phyloP scores from a whole-genome alignment of 768 basidiomycete species.

The Agaricus sinodeliciosus region DNA sequence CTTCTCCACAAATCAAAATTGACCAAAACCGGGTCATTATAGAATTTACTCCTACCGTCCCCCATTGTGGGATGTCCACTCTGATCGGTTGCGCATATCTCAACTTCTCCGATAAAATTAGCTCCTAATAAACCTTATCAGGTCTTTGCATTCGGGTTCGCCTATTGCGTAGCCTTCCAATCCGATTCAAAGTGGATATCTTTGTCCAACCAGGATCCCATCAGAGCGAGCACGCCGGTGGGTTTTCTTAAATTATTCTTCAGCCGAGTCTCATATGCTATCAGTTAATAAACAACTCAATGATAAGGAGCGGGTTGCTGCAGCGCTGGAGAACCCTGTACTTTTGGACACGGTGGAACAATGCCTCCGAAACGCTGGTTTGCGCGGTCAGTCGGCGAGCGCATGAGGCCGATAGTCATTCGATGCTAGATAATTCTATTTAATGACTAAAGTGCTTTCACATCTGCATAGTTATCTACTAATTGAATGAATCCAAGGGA shows the following conservation, averaged over 20 bases:
- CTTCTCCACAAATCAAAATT: constrained; percentile 70
- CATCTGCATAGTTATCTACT: no score
- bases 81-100: constrained; percentile 63
- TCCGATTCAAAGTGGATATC: constrained; percentile 93
- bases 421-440: no score
- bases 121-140: constrained; percentile 20
- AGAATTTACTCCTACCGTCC: constrained; percentile 96
- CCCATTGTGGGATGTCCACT: constrained; percentile 97
- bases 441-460: no score
- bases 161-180: constrained; percentile 81
- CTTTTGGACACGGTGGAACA: constrained; percentile 86
- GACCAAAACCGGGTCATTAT: constrained; percentile 65
- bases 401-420: background rate
- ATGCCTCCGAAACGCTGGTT: constrained; percentile 31
- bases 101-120: background rate
- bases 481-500: no score
- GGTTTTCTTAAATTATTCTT: constrained; percentile 14
- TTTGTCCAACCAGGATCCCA: constrained; percentile 91
- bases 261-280: background rate
- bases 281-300: constrained; percentile 97
- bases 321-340: constrained; percentile 88
- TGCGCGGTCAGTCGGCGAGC: constrained; percentile 18
- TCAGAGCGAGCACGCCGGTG: constrained; percentile 88
- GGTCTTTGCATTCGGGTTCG: constrained; percentile 96
- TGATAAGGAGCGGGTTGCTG: constrained; percentile 97